A percentile compares a stretch with the other conserved stretches of the same genome.
Conservation (phyloP, 2,329 filamentous ascomycete genomes). For the Arthrobotrys iridis region DNA sequence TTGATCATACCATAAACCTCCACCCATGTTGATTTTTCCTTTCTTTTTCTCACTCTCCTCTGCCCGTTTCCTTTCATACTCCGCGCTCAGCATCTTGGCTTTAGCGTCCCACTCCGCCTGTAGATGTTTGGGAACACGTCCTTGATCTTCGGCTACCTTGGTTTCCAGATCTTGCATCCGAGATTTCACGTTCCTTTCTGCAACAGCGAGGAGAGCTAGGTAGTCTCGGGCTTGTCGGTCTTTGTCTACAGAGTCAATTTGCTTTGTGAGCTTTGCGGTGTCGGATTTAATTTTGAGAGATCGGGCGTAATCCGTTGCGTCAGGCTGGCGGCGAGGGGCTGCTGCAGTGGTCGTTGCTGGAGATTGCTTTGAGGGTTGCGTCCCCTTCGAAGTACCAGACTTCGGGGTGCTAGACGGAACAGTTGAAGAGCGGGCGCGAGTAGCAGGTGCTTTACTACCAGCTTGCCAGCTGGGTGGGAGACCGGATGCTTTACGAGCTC, state of each 20-base stretch:
- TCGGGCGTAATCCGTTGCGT: constrained; percentile 39
- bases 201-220: constrained; percentile 30
- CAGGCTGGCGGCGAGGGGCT: constrained; percentile 2
- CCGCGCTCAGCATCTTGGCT: constrained; percentile 38
- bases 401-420: background rate
- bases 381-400: background rate
- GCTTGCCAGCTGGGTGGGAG: constrained; percentile 43
- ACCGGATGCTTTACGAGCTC: constrained; percentile 40
- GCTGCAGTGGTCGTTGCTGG: background rate
- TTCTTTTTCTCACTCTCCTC: constrained; percentile 45
- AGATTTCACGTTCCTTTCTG: constrained; percentile 41
- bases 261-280: constrained; percentile 33
- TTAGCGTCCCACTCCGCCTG: constrained; percentile 52
- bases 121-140: constrained; percentile 43
- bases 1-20: constrained; percentile 46
- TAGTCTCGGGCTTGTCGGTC: constrained; percentile 47
- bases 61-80: constrained; percentile 34
- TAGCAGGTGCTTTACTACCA: background rate
- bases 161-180: constrained; percentile 51
- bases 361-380: background rate
- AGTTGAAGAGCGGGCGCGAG: constrained; percentile 16
- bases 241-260: constrained; percentile 46
- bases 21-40: constrained; percentile 53
- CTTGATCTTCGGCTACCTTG: constrained; percentile 50
- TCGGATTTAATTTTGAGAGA: constrained; percentile 50